Evolutionary conservation across 2,329 filamentous ascomycete species (phyloP), one percentile per base, ranked within the genome.

Genomic region (Colletotrichum graminicola): DNA sequence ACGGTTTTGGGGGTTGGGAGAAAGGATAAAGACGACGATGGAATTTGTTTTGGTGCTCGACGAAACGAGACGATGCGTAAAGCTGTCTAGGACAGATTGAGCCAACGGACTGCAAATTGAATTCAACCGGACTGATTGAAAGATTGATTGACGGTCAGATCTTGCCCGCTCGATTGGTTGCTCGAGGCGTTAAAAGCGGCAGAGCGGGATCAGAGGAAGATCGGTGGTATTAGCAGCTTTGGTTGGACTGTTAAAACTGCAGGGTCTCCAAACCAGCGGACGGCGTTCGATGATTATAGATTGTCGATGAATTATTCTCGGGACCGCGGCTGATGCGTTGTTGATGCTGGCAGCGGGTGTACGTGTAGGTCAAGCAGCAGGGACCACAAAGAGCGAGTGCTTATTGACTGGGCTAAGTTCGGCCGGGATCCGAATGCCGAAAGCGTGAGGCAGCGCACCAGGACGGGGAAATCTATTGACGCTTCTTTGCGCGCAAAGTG

Each of bases 61-160:
- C 59, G 41, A 52, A 67, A 57, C 57, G 39, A 47, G 39, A 36
- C 52, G 52, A 68, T 64, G 66, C 66, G 66, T 63, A 54, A 23
- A 65, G 29, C 21, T 45, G 68, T 71, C 65, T 52, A 68, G 65
- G 59, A 62, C 68, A 68, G 52, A 71, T 71, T 68, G 39, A 49
- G 68, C 65, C 54, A 26, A 36, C 43, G 41, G 61, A 29, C 34
- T 32, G 49, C 39, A 41, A 61, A 66, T 47, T 47, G 52, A 71
- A 56, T 62, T 62, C 43, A 52, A 59, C 61, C 65, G 57, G 57
- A 52, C 62, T 71, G 64, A 61, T 67, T 71, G 32, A 57, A 34
- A 62, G 43, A 71, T 56, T 67, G 63, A 62, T 43, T 67, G 67
- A 62, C 63, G 67, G 47, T 62, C 66, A 41, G 67, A 26, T 56